phyloP scores from a whole-genome alignment of 805 yeast species.

The Yarrowia sp. region DNA sequence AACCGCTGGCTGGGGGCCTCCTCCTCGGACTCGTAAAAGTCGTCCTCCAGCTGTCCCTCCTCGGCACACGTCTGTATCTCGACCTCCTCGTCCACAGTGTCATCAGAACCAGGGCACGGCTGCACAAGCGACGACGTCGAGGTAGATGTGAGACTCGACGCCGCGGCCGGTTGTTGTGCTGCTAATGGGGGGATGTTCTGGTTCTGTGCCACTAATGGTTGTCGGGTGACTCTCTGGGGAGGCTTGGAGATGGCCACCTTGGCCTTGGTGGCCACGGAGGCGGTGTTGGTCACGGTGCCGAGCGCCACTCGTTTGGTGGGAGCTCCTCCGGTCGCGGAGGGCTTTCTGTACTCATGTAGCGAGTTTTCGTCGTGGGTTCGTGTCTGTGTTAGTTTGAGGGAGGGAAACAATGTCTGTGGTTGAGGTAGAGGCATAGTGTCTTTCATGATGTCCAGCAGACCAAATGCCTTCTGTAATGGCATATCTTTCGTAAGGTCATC shows the following conservation, averaged over 20 bases:
- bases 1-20: neutral
- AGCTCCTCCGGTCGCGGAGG: slow-evolving; percentile 23
- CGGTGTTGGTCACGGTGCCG: slow-evolving; percentile 37
- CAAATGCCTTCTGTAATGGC: too few species aligned
- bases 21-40: slow-evolving; percentile 32
- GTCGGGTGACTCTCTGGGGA: slow-evolving; percentile 14
- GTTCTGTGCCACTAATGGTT: slow-evolving; percentile 33
- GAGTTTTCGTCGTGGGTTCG: slow-evolving; percentile 38
- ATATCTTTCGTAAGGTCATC: too few species aligned
- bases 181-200: slow-evolving; percentile 33
- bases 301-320: slow-evolving; percentile 39
- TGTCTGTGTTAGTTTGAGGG: slow-evolving; percentile 25
- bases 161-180: neutral
- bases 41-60: slow-evolving; percentile 15
- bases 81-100: slow-evolving; percentile 38
- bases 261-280: slow-evolving; percentile 20
- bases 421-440: too few species aligned
- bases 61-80: neutral
- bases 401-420: too few species aligned
- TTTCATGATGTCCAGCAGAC: too few species aligned
- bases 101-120: slow-evolving; percentile 38
- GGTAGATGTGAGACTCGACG: neutral
- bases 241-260: slow-evolving; percentile 24
- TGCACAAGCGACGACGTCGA: slow-evolving; percentile 16
- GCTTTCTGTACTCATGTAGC: slow-evolving; percentile 39